Evolutionary conservation across 176 grass and related monocot species (phyloP).

Genomic region (Lolium multiflorum): DNA sequence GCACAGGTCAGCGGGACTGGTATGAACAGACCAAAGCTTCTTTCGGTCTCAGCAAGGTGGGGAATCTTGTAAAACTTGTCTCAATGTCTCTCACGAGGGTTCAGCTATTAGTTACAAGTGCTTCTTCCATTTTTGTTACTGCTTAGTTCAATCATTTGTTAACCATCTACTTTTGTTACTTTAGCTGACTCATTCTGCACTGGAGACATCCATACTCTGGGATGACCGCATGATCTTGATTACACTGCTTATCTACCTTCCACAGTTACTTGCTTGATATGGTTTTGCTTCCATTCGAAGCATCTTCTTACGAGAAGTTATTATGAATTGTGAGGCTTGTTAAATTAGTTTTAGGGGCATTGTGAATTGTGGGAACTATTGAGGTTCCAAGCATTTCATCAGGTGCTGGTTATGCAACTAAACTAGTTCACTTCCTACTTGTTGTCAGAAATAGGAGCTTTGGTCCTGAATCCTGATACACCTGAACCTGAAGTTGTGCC

Average conservation of each 20-base stretch:
- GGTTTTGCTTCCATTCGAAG: not conserved
- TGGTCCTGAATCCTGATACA: not conserved
- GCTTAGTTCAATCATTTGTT: not conserved
- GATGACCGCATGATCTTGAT: not conserved
- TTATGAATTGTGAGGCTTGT: not conserved
- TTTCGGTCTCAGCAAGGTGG: constrained; percentile 22
- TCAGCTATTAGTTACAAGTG: not conserved
- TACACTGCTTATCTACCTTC: not conserved
- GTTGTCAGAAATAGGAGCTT: not conserved
- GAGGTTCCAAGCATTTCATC: too few species aligned
- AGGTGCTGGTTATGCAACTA: not conserved
- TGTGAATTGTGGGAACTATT: too few species aligned
- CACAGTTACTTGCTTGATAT: too few species aligned
- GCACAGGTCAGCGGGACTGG: constrained; percentile 33
- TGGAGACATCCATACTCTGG: not conserved
- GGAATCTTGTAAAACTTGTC: not conserved
- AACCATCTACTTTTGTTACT: not conserved
- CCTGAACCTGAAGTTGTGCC: not conserved
- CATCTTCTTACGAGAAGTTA: not conserved
- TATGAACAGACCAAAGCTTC: not conserved
- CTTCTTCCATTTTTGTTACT: not conserved
- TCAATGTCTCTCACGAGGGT: not conserved
- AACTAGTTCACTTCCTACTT: not conserved
- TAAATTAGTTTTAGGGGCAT: too few species aligned
- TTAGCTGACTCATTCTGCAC: not conserved